A percentile compares a stretch with the other conserved stretches of the same genome.
Evolutionary conservation across 2,329 filamentous ascomycete species (phyloP).

Genomic region (Fusarium torreyae): DNA sequence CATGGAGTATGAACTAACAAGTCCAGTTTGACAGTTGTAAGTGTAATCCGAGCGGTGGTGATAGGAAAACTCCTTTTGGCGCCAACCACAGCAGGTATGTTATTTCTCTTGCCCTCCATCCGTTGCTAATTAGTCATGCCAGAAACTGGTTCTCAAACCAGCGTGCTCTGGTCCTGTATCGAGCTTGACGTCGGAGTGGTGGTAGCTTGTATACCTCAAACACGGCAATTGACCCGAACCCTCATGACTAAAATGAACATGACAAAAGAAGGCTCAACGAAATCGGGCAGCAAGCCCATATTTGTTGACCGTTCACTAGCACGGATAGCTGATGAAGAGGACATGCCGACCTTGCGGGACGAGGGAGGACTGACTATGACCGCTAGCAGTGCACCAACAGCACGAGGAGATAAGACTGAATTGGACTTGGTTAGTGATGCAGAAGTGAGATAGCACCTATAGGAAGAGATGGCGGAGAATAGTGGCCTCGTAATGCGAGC

Average conservation of each 20-base stretch:
- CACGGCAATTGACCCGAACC: background rate
- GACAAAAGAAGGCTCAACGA: background rate
- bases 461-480: background rate
- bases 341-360: background rate
- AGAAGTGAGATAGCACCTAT: background rate
- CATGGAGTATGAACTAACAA: too few species aligned
- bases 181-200: constrained; percentile 17
- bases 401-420: background rate
- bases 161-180: background rate
- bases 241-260: accelerated
- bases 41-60: background rate
- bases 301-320: constrained; percentile 9
- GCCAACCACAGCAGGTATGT: background rate
- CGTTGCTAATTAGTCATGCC: background rate
- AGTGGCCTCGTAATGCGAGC: too few species aligned
- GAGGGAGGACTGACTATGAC: background rate
- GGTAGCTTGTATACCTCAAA: constrained; percentile 8
- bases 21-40: background rate
- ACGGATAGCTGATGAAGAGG: constrained; percentile 3
- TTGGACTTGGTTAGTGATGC: background rate
- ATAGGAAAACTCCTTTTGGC: background rate
- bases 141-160: background rate
- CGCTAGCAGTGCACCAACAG: background rate
- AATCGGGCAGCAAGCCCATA: background rate
- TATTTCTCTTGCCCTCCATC: too few species aligned